Percentiles rank a stretch among this genome's conserved stretches.
Conservation (phyloP, 2,329 filamentous ascomycete species). For the Trichoderma cornu-damae region DNA sequence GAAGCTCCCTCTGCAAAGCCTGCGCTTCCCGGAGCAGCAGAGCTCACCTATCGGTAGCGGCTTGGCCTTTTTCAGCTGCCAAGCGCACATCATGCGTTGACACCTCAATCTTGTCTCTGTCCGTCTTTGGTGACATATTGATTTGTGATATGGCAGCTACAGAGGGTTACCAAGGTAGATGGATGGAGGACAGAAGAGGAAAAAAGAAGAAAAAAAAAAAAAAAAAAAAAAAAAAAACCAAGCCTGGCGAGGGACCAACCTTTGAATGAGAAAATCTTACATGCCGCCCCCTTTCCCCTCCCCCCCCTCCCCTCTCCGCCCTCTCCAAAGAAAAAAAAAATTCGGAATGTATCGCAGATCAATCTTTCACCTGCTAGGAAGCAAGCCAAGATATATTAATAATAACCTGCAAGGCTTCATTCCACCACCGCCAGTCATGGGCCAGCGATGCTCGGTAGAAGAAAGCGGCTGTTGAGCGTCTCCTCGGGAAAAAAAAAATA, state of each 20-base stretch:
- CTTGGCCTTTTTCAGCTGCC: constrained; percentile 41
- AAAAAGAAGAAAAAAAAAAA: neutral
- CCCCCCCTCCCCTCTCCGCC: no score
- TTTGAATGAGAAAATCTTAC: neutral
- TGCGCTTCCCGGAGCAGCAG: neutral
- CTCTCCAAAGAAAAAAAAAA: no score
- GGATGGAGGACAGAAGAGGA: neutral
- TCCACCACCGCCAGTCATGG: neutral
- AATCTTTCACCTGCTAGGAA: no score
- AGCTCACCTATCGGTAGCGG: constrained; percentile 43
- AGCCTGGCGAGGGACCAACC: neutral
- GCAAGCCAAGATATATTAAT: neutral
- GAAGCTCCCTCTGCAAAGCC: neutral
- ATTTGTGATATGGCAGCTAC: neutral
- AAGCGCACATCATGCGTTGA: constrained; percentile 18
- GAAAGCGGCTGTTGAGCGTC: neutral
- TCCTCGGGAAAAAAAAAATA: no score
- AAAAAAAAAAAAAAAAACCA: no score
- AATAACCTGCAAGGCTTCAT: no score
- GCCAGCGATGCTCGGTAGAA: neutral
- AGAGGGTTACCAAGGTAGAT: neutral
- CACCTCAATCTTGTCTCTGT: neutral
- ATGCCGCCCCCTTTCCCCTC: no score
- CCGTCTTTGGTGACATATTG: neutral
- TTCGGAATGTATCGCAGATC: neutral